Base-by-base conservation (phyloP, 83 land plant species). In the Picea abies region DNA sequence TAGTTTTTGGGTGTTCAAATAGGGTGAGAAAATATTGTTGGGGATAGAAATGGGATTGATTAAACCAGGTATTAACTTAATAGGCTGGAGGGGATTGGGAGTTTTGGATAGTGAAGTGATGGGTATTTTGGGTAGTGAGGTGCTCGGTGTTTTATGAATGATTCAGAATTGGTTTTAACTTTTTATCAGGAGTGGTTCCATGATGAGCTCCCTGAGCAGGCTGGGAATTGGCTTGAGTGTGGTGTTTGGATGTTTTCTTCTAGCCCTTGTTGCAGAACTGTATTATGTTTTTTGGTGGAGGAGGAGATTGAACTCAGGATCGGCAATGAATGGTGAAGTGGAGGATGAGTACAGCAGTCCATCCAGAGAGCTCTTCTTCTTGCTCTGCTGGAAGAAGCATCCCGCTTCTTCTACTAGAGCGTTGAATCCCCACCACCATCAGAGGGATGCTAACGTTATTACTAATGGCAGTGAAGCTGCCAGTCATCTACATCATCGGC, bases 241-340 rank as follows among this genome's bases (percentile, higher is more conserved):
- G 12, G 91, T 93, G 6, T 93, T 90, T 78, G 90, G 86, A 22
- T 89, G 86, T 68, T 88, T 93, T 56, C 22, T 93, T 29, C 66
- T 93, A 25, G 91, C 90, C 9, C 85, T 93, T 1, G 77, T 90
- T 41, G 92, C 91, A 56, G 96, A 93, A 83, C 82, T 93, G 68
- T 93, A 87, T 85, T 93, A 93, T 79, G 60, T 93, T 22, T 76
- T 93, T 5, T 87, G 88, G 81, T 90, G 96, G 96, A 92, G 88
- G 86, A 94, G 85, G 86, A 91, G 82, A 70, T 60, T 60, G 49
- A 80, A 49, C 58, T 60, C 63, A 65, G 75, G 65, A 58, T 66
- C 67, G 19, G 66, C 64, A 25, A 22, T 83, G 56, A 82, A 70
- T 66, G 84, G 80, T 67, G 87, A 76, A 37, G 79, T 82, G 47